Evolutionary conservation across 306 rosid species (phyloP).

Genomic region (Cicer judaicum): DNA sequence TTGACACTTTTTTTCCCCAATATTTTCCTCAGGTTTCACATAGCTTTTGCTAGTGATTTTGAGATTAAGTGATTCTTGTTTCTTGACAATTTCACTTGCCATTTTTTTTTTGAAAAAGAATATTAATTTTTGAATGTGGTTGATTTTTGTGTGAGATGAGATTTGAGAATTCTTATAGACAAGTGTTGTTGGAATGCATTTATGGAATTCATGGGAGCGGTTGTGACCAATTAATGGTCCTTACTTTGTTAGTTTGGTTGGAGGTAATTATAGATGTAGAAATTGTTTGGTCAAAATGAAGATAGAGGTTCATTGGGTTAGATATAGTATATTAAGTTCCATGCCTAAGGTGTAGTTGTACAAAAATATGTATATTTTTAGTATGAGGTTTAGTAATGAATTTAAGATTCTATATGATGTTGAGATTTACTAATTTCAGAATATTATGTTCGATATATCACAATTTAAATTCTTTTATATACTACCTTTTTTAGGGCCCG

Average conservation of each 20-base stretch:
- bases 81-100: slow-evolving; percentile 54
- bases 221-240: slow-evolving; percentile 59
- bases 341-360: too few species aligned
- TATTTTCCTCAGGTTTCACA: slow-evolving; percentile 62
- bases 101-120: slow-evolving; percentile 35
- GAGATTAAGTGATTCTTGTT: slow-evolving; percentile 50
- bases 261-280: slow-evolving; percentile 37
- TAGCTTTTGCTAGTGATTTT: slow-evolving; percentile 59
- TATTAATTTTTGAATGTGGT: background rate
- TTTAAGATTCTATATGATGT: too few species aligned
- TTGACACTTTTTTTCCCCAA: slow-evolving; percentile 77
- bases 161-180: slow-evolving; percentile 49
- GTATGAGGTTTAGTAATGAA: too few species aligned
- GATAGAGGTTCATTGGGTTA: too few species aligned
- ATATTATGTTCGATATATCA: too few species aligned
- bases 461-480: too few species aligned
- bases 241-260: slow-evolving; percentile 38
- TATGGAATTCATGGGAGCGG: slow-evolving; percentile 54
- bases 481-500: too few species aligned
- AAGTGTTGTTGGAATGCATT: slow-evolving; percentile 60
- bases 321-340: too few species aligned
- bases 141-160: slow-evolving; percentile 6
- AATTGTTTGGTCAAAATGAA: slow-evolving; percentile 41
- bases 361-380: too few species aligned
- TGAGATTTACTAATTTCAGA: too few species aligned